Percentiles rank a stretch among this genome's conserved stretches.
Conservation (phyloP, 2,329 filamentous ascomycete genomes). For the Tolypocladium amazonense region DNA sequence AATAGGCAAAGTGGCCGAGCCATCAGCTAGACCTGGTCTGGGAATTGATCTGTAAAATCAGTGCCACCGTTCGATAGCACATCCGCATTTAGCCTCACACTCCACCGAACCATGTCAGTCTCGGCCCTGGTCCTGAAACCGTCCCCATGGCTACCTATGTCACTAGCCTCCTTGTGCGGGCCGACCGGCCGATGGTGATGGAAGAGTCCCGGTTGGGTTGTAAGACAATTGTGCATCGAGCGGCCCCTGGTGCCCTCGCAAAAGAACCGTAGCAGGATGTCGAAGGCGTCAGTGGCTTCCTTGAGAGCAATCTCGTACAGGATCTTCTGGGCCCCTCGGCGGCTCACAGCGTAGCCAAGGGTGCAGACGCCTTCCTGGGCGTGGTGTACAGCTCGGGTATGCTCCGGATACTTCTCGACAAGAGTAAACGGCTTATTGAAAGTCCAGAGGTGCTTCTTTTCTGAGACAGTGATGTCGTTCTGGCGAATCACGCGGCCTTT, state of each 20-base stretch:
- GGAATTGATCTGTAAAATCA: background rate
- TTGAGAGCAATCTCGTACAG: background rate
- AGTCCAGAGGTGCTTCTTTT: background rate
- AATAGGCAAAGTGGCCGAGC: too few relatives aligned
- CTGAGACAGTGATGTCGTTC: background rate
- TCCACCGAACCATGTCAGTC: background rate
- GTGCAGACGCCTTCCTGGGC: background rate
- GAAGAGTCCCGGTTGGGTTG: background rate
- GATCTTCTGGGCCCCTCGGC: background rate
- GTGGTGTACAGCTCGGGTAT: background rate
- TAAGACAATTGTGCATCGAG: background rate
- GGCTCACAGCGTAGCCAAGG: background rate
- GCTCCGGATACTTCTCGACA: background rate
- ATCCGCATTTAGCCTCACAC: background rate
- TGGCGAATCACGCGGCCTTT: background rate
- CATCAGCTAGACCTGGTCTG: background rate
- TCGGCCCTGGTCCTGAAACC: background rate
- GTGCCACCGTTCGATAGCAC: background rate
- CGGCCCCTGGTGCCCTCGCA: background rate
- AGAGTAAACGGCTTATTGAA: background rate
- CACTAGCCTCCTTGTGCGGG: background rate
- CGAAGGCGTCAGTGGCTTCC: background rate
- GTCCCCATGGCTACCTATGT: background rate
- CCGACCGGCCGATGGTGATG: background rate
- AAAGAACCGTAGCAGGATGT: background rate